Base-by-base conservation (phyloP, 2,329 filamentous ascomycete species). In the Truncatella angustata region DNA sequence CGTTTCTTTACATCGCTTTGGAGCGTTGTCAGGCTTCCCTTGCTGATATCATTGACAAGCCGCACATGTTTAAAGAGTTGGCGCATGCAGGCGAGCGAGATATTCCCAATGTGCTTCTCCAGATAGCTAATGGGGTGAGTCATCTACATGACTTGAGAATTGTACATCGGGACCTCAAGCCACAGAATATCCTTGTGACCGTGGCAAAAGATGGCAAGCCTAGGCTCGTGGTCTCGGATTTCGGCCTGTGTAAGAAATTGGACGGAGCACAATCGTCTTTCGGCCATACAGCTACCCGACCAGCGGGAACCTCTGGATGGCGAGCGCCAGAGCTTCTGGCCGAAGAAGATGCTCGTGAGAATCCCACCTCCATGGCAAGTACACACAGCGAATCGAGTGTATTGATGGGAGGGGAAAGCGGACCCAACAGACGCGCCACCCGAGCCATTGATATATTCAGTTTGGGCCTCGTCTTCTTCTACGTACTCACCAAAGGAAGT, bases 371-470 rank as follows among this genome's bases (percentile, higher is more conserved):
- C 11, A 67, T 79, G 59, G 67, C 73, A 2, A 81, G 78, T 59
- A 83, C 77, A 28, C 81, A 86, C 54, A 86, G 83, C 57, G 79
- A 82, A 20, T 84, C 82, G 12, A 81, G 80, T n/a, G 74, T 79
- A n/a, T 73, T 82, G 4, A 76, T 80, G 7, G 76, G 75, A 36
- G 75, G 82, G 11, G 81, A 83, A 16, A 73, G 84, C 67, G 80
- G 76, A 72, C 77, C 63, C 59, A 85, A 84, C 59, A 86, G 91
- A 54, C 88, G 94, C 48, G 93, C 95, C 5, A 99, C 96, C 42
- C 87, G 94, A 42, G 90, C 94, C 7, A 97, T 97, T 55, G 94
- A 99, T 66, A 96, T 99, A 23, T 99, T 99, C 73, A 96, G 92
- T 0, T 81, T 99, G 32, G 94, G 94, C 1, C 87, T 96, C 49